A percentile compares a stretch with the other conserved stretches of the same genome.
Evolutionary conservation across 129 eudicot genomes (phyloP).

Genomic region (Helianthus annuus): DNA sequence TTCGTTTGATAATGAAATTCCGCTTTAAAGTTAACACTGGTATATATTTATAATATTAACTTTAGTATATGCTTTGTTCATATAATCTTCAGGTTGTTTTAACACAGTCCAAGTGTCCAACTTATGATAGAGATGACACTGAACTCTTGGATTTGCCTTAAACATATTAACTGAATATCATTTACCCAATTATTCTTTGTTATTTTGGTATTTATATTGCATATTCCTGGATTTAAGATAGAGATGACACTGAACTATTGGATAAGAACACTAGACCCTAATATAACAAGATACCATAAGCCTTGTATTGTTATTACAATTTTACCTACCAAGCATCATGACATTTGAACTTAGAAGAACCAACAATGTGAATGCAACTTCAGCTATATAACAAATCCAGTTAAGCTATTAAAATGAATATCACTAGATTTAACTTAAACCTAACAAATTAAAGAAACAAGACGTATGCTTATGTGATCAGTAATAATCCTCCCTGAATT

Average conservation of each 20-base stretch:
- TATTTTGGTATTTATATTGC: slow-evolving; percentile 1
- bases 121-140: neutral
- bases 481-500: neutral
- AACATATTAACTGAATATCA: neutral
- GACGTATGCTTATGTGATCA: slow-evolving; percentile 20
- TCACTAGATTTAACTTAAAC: neutral
- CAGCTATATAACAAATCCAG: slow-evolving; percentile 4
- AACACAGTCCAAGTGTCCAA: neutral
- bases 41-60: neutral
- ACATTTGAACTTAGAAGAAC: slow-evolving; percentile 9
- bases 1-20: no score
- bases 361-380: slow-evolving; percentile 9
- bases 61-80: neutral
- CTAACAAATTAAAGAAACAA: neutral
- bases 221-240: neutral
- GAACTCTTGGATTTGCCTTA: neutral
- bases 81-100: neutral
- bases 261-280: neutral
- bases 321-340: slow-evolving; percentile 17
- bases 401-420: slow-evolving; percentile 1
- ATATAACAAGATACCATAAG: neutral
- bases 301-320: neutral
- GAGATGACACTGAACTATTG: neutral
- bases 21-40: neutral
- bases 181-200: neutral